Evolutionary conservation across 139 green algal species (phyloP), one percentile per base, ranked within the genome.

Genomic region (Eudorina sp.): DNA sequence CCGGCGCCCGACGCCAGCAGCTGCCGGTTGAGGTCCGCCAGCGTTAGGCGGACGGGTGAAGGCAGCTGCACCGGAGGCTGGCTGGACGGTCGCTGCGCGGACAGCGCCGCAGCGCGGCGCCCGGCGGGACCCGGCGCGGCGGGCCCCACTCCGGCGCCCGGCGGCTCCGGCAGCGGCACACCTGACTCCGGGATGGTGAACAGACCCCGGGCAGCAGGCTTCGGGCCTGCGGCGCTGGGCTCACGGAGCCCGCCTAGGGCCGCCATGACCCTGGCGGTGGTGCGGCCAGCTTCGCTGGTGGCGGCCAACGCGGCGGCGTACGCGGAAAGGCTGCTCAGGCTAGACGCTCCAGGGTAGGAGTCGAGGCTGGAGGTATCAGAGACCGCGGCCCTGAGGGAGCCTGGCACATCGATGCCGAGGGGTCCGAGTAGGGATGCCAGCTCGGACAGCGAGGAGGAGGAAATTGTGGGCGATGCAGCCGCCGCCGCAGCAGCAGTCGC

Each of bases 21-120:
- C 41, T 86, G 19, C 9, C 80, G 60, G 41, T 86, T 86, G 13
- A 86, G 60, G 60, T 86, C 80, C 14, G 80, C 60, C 29, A 86
- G 80, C 41, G 41, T 76, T 2, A 86, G n/a, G 6, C 80, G 79
- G 11, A 85, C 9, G 0, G 79, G 79, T 58, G 45, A 21, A 29
- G 79, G 2, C 55, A 85, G 79, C 4, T n/a, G 13, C 7, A 14
- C n/a, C 64, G 7, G 23, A 66, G 27, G 55, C 55, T 25, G 5
- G 55, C 55, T 66, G 55, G 27, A 25, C 55, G 29, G 55, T 11
- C 23, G 55, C 8, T 66, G 55, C 8, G 55, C 27, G 23, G 23
- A 11, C 55, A 66, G 55, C 27, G 23, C 7, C 55, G 55, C 55
- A 25, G 27, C 55, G 4, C 7, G 27, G 55, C 23, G 55, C 23